phyloP scores from a whole-genome alignment of 208 protist species.

The Wallacemonas sp. region DNA sequence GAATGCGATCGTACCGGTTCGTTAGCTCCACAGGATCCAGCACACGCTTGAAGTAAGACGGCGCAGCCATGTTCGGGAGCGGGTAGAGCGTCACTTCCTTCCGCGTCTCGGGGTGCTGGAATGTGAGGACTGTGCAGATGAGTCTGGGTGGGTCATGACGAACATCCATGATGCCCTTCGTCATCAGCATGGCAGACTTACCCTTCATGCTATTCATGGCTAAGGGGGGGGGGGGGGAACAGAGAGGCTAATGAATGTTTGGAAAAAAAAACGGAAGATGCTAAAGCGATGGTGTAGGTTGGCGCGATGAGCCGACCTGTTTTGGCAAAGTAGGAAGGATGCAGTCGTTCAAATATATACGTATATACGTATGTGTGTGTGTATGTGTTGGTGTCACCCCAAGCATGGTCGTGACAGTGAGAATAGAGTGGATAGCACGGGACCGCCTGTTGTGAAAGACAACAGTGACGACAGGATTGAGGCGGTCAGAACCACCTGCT shows the following conservation, averaged over 20 bases:
- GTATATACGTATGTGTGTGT: not conserved
- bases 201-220: constrained; percentile 58
- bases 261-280: not conserved
- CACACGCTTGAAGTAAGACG: constrained; percentile 63
- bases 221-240: constrained; percentile 6
- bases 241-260: constrained; percentile 7
- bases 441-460: too few species aligned
- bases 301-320: too few species aligned
- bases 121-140: constrained; percentile 65
- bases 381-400: not conserved
- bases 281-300: too few species aligned
- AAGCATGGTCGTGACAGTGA: too few species aligned
- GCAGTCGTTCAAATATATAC: not conserved
- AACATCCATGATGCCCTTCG: constrained; percentile 83
- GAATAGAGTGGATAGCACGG: too few species aligned
- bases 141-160: constrained; percentile 68
- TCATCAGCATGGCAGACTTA: constrained; percentile 78
- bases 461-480: too few species aligned
- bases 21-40: constrained; percentile 39
- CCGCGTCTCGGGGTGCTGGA: constrained; percentile 59
- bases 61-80: constrained; percentile 69
- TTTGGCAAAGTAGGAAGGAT: too few species aligned
- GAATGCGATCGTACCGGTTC: constrained; percentile 58
- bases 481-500: too few species aligned
- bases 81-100: constrained; percentile 84